Evolutionary conservation across 805 yeast species (phyloP).

Genomic region (Yarrowia sp.): DNA sequence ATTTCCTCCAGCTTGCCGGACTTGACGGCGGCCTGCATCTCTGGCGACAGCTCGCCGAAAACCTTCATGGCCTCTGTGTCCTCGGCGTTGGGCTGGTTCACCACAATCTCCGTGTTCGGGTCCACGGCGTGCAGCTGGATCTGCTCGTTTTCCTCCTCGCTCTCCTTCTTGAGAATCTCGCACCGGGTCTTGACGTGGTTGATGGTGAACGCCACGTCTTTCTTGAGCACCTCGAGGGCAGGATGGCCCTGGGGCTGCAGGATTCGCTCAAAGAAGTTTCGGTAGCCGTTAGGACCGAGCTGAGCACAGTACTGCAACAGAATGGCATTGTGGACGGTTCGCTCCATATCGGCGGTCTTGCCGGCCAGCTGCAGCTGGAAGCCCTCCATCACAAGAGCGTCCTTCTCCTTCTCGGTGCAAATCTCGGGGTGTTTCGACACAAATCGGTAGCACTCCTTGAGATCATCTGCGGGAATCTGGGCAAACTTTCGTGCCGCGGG

Average conservation of each 20-base stretch:
- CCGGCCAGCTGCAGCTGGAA: constrained; percentile 80
- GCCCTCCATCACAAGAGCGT: constrained; percentile 90
- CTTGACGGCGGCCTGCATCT: constrained; percentile 77
- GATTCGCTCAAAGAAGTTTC: constrained; percentile 71
- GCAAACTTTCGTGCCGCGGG: constrained; percentile 74
- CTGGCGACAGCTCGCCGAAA: constrained; percentile 65
- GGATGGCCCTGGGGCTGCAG: constrained; percentile 58
- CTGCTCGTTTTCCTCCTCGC: constrained; percentile 52
- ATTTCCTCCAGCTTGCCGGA: constrained; percentile 77
- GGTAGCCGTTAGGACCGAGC: constrained; percentile 59
- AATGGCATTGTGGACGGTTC: constrained; percentile 79
- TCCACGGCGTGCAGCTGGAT: constrained; percentile 90
- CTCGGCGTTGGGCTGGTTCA: constrained; percentile 67
- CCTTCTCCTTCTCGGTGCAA: constrained; percentile 83
- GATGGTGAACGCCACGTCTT: constrained; percentile 77
- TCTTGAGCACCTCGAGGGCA: constrained; percentile 71
- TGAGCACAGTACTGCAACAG: constrained; percentile 71
- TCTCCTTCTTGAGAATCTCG: constrained; percentile 63
- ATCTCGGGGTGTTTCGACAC: constrained; percentile 66
- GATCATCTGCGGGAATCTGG: constrained; percentile 58
- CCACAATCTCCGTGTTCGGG: constrained; percentile 76
- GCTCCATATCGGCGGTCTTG: constrained; percentile 61
- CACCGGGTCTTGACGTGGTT: constrained; percentile 80
- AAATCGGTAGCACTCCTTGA: constrained; percentile 59
- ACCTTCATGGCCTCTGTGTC: constrained; percentile 56